These are phyloP conservation scores for Solidago caesia DNA, from an alignment of 129 eudicot genomes.

Conservation along the genomic window DNA sequence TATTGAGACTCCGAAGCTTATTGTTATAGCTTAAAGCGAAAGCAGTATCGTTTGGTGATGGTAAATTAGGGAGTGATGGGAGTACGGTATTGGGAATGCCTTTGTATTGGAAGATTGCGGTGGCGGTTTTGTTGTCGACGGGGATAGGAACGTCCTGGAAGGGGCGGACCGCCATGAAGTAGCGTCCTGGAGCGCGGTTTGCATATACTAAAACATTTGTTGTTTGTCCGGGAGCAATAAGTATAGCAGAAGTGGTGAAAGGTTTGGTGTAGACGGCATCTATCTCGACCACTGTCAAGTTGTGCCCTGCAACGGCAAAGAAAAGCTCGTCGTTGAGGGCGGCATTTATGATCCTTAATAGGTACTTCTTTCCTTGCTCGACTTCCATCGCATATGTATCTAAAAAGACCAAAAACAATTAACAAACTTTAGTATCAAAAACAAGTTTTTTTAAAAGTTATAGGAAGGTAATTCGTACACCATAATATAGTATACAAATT, in stretches of 20 bases:
- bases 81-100: constrained; percentile 38
- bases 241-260: constrained; percentile 37
- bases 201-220: constrained; percentile 45
- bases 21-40: constrained; percentile 36
- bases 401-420: not conserved
- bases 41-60: constrained; percentile 36
- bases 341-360: constrained; percentile 42
- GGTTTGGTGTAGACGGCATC: constrained; percentile 55
- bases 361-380: constrained; percentile 49
- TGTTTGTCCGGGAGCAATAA: constrained; percentile 50
- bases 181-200: constrained; percentile 37
- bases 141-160: constrained; percentile 49
- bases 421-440: no score
- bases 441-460: not conserved
- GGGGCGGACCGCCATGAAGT: constrained; percentile 46
- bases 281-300: constrained; percentile 49
- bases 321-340: constrained; percentile 55
- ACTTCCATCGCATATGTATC: constrained; percentile 53
- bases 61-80: constrained; percentile 42
- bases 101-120: constrained; percentile 46
- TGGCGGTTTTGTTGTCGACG: constrained; percentile 49
- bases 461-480: not conserved
- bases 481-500: not conserved
- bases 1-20: constrained; percentile 43
- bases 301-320: constrained; percentile 45